A percentile compares a stretch with the other conserved stretches of the same genome.
Evolutionary conservation across 2,329 filamentous ascomycete species (phyloP).

Genomic region (Apiospora kogelbergensis): DNA sequence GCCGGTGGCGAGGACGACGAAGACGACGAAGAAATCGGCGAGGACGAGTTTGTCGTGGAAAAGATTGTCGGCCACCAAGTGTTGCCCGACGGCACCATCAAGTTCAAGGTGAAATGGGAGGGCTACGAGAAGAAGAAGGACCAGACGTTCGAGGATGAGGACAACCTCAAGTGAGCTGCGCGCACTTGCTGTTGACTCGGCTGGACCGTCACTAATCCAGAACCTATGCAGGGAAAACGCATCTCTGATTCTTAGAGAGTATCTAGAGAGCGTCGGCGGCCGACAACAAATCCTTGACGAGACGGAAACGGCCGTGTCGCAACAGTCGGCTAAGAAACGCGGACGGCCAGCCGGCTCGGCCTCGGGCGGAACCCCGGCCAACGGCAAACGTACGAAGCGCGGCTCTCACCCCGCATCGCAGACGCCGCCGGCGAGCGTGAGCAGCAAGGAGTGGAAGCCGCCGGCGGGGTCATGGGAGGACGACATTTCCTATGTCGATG

Average conservation of each 20-base stretch:
- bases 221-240: conserved; percentile 50
- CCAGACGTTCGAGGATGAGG: conserved; percentile 76
- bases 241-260: conserved; percentile 61
- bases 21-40: conserved; percentile 33
- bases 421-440: conserved; percentile 47
- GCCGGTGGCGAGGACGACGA: conserved; percentile 25
- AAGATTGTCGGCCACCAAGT: conserved; percentile 68
- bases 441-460: conserved; percentile 56
- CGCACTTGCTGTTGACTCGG: background rate
- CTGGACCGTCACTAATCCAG: background rate
- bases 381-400: conserved; percentile 46
- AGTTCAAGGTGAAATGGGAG: conserved; percentile 78
- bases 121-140: conserved; percentile 71
- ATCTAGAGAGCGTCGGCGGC: conserved; percentile 64
- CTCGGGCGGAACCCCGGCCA: conserved; percentile 32
- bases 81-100: conserved; percentile 49
- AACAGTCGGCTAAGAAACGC: conserved; percentile 52
- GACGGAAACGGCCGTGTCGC: conserved; percentile 47
- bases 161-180: conserved; percentile 58
- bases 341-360: conserved; percentile 41
- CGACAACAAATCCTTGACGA: conserved; percentile 54
- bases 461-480: conserved; percentile 78
- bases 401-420: conserved; percentile 49
- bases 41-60: conserved; percentile 65
- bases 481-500: conserved; percentile 68